Conservation (phyloP, 2,329 filamentous ascomycete species). For the Helotiales sp. region DNA sequence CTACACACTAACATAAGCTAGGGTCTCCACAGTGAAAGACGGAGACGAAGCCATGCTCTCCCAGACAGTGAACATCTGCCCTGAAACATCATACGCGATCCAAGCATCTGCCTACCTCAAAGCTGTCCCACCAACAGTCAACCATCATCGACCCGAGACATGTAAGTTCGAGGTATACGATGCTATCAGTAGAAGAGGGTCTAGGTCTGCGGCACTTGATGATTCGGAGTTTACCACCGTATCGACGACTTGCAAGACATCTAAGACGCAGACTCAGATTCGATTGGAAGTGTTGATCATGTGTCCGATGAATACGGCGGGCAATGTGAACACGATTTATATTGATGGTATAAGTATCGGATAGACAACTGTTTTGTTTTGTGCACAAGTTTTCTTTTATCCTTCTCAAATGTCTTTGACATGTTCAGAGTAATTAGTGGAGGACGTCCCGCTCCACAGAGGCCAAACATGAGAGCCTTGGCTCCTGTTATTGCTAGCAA, state of each 20-base stretch:
- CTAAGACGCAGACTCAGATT: neutral
- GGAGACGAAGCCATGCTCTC: neutral
- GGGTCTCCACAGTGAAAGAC: neutral
- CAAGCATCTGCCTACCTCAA: neutral
- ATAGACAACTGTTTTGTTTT: neutral
- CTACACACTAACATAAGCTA: neutral
- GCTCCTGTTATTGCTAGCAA: too few species aligned
- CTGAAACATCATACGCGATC: conserved; percentile 2
- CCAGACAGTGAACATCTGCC: neutral
- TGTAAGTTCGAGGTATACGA: conserved; percentile 5
- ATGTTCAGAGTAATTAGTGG: too few species aligned
- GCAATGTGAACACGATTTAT: conserved; percentile 3
- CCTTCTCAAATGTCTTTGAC: neutral
- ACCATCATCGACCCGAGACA: neutral
- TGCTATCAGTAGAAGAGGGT: neutral
- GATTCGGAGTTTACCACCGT: neutral
- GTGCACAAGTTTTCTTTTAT: neutral
- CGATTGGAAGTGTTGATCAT: neutral
- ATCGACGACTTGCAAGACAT: neutral
- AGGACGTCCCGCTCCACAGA: too few species aligned
- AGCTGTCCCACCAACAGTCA: neutral
- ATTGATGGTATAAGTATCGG: neutral
- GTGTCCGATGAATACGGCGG: neutral
- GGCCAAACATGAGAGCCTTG: too few species aligned
- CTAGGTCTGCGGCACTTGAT: neutral